Conservation (phyloP, 1,139 yeast genomes). For the Saccharomycopsis hybrid region DNA sequence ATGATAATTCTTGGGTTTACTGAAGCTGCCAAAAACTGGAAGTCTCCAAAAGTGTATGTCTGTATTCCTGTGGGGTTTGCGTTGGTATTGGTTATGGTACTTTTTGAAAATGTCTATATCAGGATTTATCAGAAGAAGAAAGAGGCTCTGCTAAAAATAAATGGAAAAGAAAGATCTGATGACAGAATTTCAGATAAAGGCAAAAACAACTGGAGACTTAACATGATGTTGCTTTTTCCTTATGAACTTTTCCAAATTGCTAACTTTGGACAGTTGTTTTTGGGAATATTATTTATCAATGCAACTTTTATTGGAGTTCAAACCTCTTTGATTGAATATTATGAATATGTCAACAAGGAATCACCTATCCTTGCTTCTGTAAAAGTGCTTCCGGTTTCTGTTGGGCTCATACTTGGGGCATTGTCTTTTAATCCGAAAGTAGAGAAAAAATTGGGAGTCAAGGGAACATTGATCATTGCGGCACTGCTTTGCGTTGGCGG, state of each 20-base stretch:
- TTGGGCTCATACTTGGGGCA: conserved; percentile 25
- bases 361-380: conserved; percentile 28
- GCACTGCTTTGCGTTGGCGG: conserved; percentile 23
- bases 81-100: conserved; percentile 23
- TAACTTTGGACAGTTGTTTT: conserved; percentile 10
- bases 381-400: conserved; percentile 27
- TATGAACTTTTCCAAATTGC: conserved; percentile 6
- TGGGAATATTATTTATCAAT: conserved; percentile 18
- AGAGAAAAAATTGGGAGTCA: conserved; percentile 6
- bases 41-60: conserved; percentile 26
- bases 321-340: conserved; percentile 20
- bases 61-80: conserved; percentile 27
- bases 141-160: not conserved
- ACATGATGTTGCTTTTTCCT: conserved; percentile 16
- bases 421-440: conserved; percentile 21
- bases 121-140: conserved; percentile 8
- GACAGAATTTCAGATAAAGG: conserved; percentile 4
- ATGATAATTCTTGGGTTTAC: conserved; percentile 28
- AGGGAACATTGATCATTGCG: conserved; percentile 22
- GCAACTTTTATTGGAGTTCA: conserved; percentile 22
- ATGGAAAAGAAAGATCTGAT: not conserved
- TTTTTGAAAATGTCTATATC: conserved; percentile 22
- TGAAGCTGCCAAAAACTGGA: conserved; percentile 27
- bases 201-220: not conserved
- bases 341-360: conserved; percentile 21